A percentile compares a stretch with the other conserved stretches of the same genome.
Evolutionary conservation across 805 yeast genomes (phyloP).

Genomic region (Vanderwaltozyma yarrowii): DNA sequence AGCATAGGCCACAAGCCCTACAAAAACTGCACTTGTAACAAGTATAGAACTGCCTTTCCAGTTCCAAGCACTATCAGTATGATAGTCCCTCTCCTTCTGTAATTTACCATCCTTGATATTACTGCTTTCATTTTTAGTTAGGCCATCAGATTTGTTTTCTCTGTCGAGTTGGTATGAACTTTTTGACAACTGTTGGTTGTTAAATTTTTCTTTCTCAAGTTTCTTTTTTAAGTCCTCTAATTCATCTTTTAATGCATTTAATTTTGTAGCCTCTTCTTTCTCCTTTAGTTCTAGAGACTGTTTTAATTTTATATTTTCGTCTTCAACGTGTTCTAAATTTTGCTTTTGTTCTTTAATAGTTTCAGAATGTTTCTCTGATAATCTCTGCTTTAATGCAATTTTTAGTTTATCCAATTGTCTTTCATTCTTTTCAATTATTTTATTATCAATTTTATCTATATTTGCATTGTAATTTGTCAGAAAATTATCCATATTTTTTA

Average conservation of each 20-base stretch:
- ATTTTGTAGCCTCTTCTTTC: slow-evolving; percentile 4
- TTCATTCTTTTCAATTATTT: slow-evolving; percentile 10
- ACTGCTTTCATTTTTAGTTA: too few species aligned
- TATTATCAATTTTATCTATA: slow-evolving; percentile 8
- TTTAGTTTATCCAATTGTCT: slow-evolving; percentile 8
- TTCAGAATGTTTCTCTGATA: slow-evolving; percentile 8
- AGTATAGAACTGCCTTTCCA: slow-evolving; percentile 4
- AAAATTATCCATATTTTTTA: slow-evolving; percentile 43
- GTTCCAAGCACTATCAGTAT: background rate
- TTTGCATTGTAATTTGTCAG: slow-evolving; percentile 34
- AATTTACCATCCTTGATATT: background rate
- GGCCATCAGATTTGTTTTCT: background rate
- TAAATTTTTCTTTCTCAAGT: slow-evolving; percentile 12
- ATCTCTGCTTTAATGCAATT: slow-evolving; percentile 6
- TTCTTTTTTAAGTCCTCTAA: slow-evolving; percentile 14
- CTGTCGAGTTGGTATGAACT: too few species aligned
- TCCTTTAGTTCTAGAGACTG: slow-evolving; percentile 1
- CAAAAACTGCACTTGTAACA: slow-evolving; percentile 9
- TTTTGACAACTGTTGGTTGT: slow-evolving; percentile 5
- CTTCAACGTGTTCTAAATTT: slow-evolving; percentile 4
- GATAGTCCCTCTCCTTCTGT: background rate
- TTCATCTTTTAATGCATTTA: slow-evolving; percentile 9
- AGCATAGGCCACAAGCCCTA: slow-evolving; percentile 12
- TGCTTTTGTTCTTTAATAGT: slow-evolving; percentile 4
- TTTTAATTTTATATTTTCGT: slow-evolving; percentile 4